Evolutionary conservation across 2,329 filamentous ascomycete genomes (phyloP), one percentile per base, ranked within the genome.

Genomic region (Xylaria sp.): DNA sequence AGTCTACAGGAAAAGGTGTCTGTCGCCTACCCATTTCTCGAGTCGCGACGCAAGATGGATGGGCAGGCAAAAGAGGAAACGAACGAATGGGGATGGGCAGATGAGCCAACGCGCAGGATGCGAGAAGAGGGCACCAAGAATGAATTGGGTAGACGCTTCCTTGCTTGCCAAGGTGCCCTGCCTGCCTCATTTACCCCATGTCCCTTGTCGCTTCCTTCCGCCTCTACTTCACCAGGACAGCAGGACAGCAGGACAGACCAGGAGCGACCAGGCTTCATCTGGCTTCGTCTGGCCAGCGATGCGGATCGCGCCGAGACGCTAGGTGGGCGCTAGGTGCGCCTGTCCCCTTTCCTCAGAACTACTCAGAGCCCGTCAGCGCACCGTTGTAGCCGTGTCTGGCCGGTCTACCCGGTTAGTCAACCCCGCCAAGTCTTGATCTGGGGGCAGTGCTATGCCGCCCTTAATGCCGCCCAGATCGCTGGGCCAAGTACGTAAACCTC

Each of bases 241-340:
- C n/a, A n/a, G n/a, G n/a, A n/a, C n/a, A n/a, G n/a, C n/a, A n/a
- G n/a, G n/a, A n/a, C n/a, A n/a, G n/a, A n/a, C n/a, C n/a, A n/a
- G n/a, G n/a, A n/a, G n/a, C n/a, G n/a, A n/a, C n/a, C n/a, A n/a
- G n/a, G 28, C 28, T 31, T 9, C 28, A 31, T 31, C 28, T 31
- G 4, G 28, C 28, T 31, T 4, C 9, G 28, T 19, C 21, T 25
- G 14, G 11, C 25, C 14, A 46, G 43, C 21, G 43, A 37, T 37
- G 47, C 33, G 49, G 49, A 51, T 51, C 49, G 33, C 49, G 49
- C 49, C 49, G 33, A 51, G 49, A 28, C 49, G 49, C 49, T 51
- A 51, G 21, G 12, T 23, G 8, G 33, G 19, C 17, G 38, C 40
- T 21, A 53, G 25, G 49, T 17, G n/a, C n/a, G n/a, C n/a, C n/a